A percentile compares a stretch with the other conserved stretches of the same genome.
phyloP scores from a whole-genome alignment of 176 grass and related monocot genomes.

The Oryza brachyantha region DNA sequence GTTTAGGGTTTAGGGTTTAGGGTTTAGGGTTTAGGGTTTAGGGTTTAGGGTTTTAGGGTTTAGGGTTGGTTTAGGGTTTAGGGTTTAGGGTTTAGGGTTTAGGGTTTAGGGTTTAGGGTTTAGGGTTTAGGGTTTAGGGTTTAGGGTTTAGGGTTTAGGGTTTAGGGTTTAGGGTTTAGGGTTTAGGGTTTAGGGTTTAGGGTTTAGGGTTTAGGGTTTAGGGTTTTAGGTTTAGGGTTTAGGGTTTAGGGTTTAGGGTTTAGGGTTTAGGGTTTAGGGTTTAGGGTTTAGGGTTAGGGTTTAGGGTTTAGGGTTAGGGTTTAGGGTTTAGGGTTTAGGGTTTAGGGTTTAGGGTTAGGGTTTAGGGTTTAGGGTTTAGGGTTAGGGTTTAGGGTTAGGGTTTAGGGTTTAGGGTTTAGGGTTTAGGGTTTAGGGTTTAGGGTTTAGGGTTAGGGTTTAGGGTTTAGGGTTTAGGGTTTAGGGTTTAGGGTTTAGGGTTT shows the following conservation, averaged over 20 bases:
- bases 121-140: constrained; percentile 30
- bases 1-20: neutral
- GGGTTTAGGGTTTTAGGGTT: neutral
- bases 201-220: constrained; percentile 12
- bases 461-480: constrained; percentile 21
- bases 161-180: constrained; percentile 14
- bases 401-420: constrained; percentile 29
- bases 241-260: constrained; percentile 6
- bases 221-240: constrained; percentile 21
- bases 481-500: constrained; percentile 13
- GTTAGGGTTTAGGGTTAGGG: constrained; percentile 15
- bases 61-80: neutral
- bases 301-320: constrained; percentile 11
- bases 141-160: constrained; percentile 26
- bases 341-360: constrained; percentile 17
- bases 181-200: constrained; percentile 3
- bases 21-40: constrained; percentile 8
- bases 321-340: constrained; percentile 1
- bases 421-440: neutral
- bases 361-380: constrained; percentile 17
- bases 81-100: neutral
- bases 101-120: neutral
- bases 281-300: constrained; percentile 33
- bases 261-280: constrained; percentile 15
- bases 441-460: constrained; percentile 22